phyloP scores from a whole-genome alignment of 1,284 basidiomycete genomes.

The Rhodotorula sp. region DNA sequence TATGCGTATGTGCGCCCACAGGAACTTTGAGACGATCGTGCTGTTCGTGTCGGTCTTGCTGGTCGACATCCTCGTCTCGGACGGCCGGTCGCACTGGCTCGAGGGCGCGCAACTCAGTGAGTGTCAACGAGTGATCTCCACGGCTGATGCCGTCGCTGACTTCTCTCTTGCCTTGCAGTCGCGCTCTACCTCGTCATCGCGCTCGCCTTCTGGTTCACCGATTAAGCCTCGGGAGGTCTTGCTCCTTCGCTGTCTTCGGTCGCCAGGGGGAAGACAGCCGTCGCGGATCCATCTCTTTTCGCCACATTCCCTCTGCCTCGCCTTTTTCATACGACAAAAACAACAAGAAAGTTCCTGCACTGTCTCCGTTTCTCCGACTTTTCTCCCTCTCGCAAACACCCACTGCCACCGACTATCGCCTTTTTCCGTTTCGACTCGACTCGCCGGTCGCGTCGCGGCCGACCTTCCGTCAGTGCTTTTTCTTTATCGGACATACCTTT shows the following conservation, averaged over 20 bases:
- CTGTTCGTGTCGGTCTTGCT: conserved; percentile 67
- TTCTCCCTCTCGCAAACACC: no score
- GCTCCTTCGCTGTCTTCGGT: no score
- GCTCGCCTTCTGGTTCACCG: conserved; percentile 50
- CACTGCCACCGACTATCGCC: no score
- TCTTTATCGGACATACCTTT: not conserved
- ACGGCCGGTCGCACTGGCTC: conserved; percentile 83
- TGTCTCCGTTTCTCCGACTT: no score
- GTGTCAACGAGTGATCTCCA: conserved; percentile 19
- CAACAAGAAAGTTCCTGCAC: no score
- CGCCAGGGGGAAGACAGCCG: no score
- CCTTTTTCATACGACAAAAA: no score
- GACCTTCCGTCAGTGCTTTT: not conserved
- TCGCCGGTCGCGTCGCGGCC: not conserved
- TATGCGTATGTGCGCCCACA: not conserved
- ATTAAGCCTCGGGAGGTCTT: not conserved
- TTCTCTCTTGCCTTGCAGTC: conserved; percentile 48
- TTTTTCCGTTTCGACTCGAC: not conserved
- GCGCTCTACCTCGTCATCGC: conserved; percentile 65
- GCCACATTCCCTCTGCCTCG: no score
- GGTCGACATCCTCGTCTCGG: conserved; percentile 54
- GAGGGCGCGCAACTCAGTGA: conserved; percentile 67
- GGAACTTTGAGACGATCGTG: conserved; percentile 64
- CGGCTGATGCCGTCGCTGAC: not conserved
- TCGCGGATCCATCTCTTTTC: not conserved